Percentiles rank a stretch among this genome's conserved stretches.
Evolutionary conservation across 768 basidiomycete genomes (phyloP).

Genomic region (Cystobasidium onofrii): DNA sequence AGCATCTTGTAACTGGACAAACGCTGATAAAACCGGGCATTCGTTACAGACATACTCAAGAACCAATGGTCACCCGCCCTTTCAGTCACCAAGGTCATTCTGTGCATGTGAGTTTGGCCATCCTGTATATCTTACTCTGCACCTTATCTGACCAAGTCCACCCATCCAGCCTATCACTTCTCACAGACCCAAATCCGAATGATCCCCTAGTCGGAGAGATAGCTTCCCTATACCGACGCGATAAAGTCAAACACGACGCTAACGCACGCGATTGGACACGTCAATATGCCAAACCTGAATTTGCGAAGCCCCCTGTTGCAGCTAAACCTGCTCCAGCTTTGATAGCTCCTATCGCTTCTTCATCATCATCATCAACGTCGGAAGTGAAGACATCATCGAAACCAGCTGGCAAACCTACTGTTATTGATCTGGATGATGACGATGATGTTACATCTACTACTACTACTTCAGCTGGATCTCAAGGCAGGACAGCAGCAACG

Average conservation of each 20-base stretch:
- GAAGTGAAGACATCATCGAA: background rate
- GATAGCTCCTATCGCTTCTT: conserved; percentile 8
- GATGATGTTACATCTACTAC: background rate
- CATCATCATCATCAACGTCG: conserved; percentile 6
- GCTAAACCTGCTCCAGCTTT: background rate
- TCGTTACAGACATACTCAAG: conserved; percentile 70
- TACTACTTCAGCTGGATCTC: background rate
- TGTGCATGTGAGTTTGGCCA: conserved; percentile 74
- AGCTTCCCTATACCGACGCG: conserved; percentile 90
- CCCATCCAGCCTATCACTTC: conserved; percentile 68
- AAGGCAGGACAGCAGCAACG: background rate
- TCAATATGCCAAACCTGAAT: conserved; percentile 19
- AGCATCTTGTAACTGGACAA: background rate
- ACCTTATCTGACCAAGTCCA: background rate
- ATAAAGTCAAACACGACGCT: conserved; percentile 58
- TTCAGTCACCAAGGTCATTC: conserved; percentile 97
- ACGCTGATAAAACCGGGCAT: background rate
- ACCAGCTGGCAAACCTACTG: background rate
- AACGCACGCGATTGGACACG: conserved; percentile 8
- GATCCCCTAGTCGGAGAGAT: conserved; percentile 98
- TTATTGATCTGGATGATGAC: conserved; percentile 13
- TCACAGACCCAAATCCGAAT: conserved; percentile 98
- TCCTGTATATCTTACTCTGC: too few species aligned
- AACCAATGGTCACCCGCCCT: conserved; percentile 99
- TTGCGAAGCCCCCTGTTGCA: conserved; percentile 12